phyloP scores from a whole-genome alignment of 495 filamentous ascomycete species.

The Penicillium lividum region DNA sequence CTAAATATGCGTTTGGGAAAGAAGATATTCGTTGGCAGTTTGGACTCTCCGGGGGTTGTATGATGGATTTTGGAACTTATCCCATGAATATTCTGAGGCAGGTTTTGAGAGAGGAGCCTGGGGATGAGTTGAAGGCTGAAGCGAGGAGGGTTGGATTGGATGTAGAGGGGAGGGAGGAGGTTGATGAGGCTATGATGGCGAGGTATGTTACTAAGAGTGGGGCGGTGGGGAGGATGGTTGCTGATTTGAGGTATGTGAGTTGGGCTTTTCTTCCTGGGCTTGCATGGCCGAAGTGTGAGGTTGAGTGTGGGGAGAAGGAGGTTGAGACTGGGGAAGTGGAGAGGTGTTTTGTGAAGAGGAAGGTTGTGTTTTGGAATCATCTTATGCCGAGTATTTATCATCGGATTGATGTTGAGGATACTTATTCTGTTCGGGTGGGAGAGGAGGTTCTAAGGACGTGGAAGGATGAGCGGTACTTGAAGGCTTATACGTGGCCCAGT shows the following conservation, averaged over 20 bases:
- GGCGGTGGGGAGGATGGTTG: constrained; percentile 38
- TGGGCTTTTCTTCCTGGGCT: constrained; percentile 21
- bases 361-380: constrained; percentile 44
- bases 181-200: constrained; percentile 43
- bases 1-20: constrained; percentile 8
- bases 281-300: constrained; percentile 30
- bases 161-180: constrained; percentile 18
- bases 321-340: constrained; percentile 27
- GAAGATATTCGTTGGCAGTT: constrained; percentile 61
- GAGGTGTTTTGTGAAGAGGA: constrained; percentile 32
- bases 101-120: constrained; percentile 37
- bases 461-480: constrained; percentile 41
- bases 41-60: constrained; percentile 53
- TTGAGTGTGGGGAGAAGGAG: constrained; percentile 28
- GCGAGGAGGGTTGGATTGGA: no score
- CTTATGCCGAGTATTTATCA: constrained; percentile 45
- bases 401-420: constrained; percentile 52
- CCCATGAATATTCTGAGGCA: constrained; percentile 41
- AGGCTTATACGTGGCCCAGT: constrained; percentile 50
- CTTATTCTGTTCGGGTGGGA: constrained; percentile 35
- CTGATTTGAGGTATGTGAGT: constrained; percentile 27
- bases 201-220: constrained; percentile 47
- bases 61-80: constrained; percentile 61
- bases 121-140: constrained; percentile 12
- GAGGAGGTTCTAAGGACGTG: constrained; percentile 40